Base-by-base conservation (phyloP, 306 rosid species). In the Medicago ruthenica region DNA sequence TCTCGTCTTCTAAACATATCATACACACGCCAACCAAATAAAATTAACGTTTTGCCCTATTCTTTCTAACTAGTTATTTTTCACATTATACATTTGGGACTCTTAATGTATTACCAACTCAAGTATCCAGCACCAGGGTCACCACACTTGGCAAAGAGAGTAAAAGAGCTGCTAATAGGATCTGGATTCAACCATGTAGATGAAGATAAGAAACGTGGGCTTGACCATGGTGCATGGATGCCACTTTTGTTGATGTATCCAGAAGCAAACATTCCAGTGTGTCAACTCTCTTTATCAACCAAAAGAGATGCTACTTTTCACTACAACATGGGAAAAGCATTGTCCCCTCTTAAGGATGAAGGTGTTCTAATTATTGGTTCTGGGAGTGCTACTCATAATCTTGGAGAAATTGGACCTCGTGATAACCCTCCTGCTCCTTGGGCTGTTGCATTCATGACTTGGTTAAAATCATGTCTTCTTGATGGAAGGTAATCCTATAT, bases 61-160 rank as follows among this genome's bases (percentile, higher is more conserved):
- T n/a, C n/a, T n/a, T n/a, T n/a, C n/a, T n/a, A n/a, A n/a, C n/a
- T n/a, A n/a, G n/a, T n/a, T n/a, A n/a, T n/a, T n/a, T n/a, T n/a
- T n/a, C n/a, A n/a, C n/a, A n/a, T n/a, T n/a, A n/a, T n/a, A n/a
- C n/a, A n/a, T n/a, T n/a, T n/a, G n/a, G n/a, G n/a, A n/a, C n/a
- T n/a, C n/a, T n/a, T n/a, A n/a, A n/a, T n/a, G n/a, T n/a, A n/a
- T n/a, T n/a, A n/a, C n/a, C 83, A 86, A 89, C 77, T 89, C 21
- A 86, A 91, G 59, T 89, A 91, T 83, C 92, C 89, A 6, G 91
- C 95, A 17, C 87, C 91, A 3, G 92, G 92, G 9, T 84, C 92
- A 10, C 92, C 92, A 20, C 48, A 77, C 0, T n/a, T 87, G 36
- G 92, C 89, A 15, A 83, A 31, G 79, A 87, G 82, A 59, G 91